Percentiles rank a stretch among this genome's conserved stretches.
These are phyloP conservation scores for Vigna radiata DNA, from an alignment of 306 rosid species.

Conservation along the genomic window DNA sequence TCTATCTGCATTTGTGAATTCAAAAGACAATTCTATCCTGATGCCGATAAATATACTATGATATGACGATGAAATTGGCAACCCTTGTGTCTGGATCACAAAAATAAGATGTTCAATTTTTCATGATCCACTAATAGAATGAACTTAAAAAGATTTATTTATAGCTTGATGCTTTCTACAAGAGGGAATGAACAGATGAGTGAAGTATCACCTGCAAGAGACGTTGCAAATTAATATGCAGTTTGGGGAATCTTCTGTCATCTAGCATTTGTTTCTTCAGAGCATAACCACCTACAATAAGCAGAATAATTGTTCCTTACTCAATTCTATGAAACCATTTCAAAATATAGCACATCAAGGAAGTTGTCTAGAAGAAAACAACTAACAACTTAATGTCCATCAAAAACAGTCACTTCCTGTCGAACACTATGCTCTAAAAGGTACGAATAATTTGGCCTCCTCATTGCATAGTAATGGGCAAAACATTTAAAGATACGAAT, in stretches of 20 bases:
- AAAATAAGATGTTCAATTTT: not conserved
- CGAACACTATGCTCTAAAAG: constrained; percentile 9
- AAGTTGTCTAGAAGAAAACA: constrained; percentile 10
- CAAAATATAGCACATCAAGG: not conserved
- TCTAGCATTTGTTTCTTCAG: constrained; percentile 96
- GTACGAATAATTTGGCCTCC: too few species aligned
- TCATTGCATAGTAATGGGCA: not conserved
- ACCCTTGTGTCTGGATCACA: constrained; percentile 15
- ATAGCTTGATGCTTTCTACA: not conserved
- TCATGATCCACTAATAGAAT: not conserved
- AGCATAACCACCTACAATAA: constrained; percentile 73
- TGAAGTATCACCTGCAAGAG: constrained; percentile 79
- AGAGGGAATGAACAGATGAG: constrained; percentile 26
- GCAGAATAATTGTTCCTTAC: constrained; percentile 39
- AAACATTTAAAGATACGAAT: not conserved
- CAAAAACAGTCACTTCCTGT: constrained; percentile 22
- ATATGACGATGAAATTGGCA: constrained; percentile 1
- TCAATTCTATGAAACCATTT: constrained; percentile 2
- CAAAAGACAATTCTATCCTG: constrained; percentile 3
- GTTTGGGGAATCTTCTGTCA: constrained; percentile 96
- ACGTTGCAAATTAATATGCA: constrained; percentile 93
- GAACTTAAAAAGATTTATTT: constrained; percentile 15
- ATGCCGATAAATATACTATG: not conserved
- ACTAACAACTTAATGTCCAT: constrained; percentile 18
- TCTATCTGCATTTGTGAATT: constrained; percentile 11